Conservation (phyloP, 2,329 filamentous ascomycete species). For the Thielaviopsis cerberus region DNA sequence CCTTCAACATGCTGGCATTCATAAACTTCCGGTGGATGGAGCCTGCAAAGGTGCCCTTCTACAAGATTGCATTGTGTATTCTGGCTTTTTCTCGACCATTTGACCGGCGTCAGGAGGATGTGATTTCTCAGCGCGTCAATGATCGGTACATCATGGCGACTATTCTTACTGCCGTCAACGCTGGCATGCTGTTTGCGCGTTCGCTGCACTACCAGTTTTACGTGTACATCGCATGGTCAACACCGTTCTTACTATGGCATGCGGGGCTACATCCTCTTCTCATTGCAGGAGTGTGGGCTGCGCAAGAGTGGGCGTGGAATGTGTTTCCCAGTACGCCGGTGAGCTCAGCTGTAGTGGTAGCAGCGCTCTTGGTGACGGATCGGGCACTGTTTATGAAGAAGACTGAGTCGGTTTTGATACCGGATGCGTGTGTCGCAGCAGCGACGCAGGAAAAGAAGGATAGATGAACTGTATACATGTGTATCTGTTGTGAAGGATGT, state of each 20-base stretch:
- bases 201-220: slow-evolving; percentile 94
- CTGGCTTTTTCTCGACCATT: slow-evolving; percentile 27
- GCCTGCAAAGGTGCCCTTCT: slow-evolving; percentile 41
- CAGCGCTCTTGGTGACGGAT: slow-evolving; percentile 44
- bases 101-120: slow-evolving; percentile 32
- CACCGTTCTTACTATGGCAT: slow-evolving; percentile 73
- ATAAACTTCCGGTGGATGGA: slow-evolving; percentile 51
- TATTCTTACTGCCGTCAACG: slow-evolving; percentile 54
- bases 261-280: slow-evolving; percentile 48
- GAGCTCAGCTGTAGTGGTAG: slow-evolving; percentile 47
- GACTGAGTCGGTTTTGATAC: slow-evolving; percentile 7
- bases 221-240: slow-evolving; percentile 75
- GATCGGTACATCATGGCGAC: slow-evolving; percentile 58
- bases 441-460: slow-evolving; percentile 15
- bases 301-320: slow-evolving; percentile 89
- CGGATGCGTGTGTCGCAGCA: slow-evolving; percentile 14
- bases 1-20: slow-evolving; percentile 47
- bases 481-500: too few relatives aligned
- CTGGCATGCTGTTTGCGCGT: slow-evolving; percentile 71
- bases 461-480: too few relatives aligned
- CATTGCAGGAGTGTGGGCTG: slow-evolving; percentile 51
- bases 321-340: slow-evolving; percentile 58
- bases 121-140: slow-evolving; percentile 40
- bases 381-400: slow-evolving; percentile 8
- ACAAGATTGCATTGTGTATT: slow-evolving; percentile 31